Percentiles rank a stretch among this genome's conserved stretches.
Conservation (phyloP, 192 early-diverging fungal species). For the Chytriomyces hyalinus region DNA sequence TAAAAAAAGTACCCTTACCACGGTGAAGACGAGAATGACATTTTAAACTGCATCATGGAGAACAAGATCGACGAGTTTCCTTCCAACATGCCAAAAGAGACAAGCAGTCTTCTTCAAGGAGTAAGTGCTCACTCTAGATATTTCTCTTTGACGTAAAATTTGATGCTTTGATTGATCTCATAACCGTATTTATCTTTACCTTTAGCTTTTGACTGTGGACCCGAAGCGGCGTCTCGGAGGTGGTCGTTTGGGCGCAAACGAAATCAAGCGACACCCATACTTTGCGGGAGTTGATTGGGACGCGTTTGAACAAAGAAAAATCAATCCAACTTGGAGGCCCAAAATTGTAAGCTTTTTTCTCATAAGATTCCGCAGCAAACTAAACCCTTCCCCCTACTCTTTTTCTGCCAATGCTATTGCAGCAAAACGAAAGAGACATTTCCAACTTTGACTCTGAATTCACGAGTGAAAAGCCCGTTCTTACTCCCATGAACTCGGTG, state of each 20-base stretch:
- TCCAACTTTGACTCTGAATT: slow-evolving; percentile 99
- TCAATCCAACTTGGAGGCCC: slow-evolving; percentile 87
- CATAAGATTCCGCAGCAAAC: not conserved
- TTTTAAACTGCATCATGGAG: slow-evolving; percentile 90
- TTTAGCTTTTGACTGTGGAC: slow-evolving; percentile 79
- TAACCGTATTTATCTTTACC: not conserved
- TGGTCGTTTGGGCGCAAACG: slow-evolving; percentile 83
- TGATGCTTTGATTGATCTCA: not conserved
- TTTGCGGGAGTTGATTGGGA: slow-evolving; percentile 95
- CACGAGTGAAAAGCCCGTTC: slow-evolving; percentile 84
- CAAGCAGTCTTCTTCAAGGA: slow-evolving; percentile 85
- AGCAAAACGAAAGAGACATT: slow-evolving; percentile 73
- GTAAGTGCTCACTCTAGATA: slow-evolving; percentile 41
- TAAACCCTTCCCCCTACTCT: no score
- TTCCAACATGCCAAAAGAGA: slow-evolving; percentile 87
- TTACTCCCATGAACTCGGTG: slow-evolving; percentile 89
- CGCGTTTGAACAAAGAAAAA: slow-evolving; percentile 81
- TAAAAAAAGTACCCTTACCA: slow-evolving; percentile 77
- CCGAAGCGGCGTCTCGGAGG: slow-evolving; percentile 87
- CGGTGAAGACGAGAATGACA: slow-evolving; percentile 94
- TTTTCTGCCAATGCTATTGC: not conserved
- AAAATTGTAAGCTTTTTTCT: slow-evolving; percentile 68
- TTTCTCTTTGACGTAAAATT: not conserved
- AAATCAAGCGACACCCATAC: slow-evolving; percentile 93
- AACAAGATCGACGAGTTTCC: slow-evolving; percentile 89